phyloP scores from a whole-genome alignment of 306 rosid species.

The Dicorynia guianensis region DNA sequence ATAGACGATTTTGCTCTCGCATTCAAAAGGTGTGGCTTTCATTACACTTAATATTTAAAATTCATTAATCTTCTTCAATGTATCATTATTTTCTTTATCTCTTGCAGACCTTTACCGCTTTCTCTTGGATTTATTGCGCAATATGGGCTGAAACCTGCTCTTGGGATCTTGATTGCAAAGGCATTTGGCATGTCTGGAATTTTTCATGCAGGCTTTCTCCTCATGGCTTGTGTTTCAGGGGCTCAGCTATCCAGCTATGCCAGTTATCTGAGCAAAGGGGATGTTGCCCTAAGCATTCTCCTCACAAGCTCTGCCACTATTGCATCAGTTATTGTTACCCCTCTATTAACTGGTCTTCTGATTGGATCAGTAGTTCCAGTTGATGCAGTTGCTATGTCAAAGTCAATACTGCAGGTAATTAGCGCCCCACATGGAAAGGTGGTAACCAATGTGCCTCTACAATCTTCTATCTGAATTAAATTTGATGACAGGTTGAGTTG shows the following conservation, averaged over 20 bases:
- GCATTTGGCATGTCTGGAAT: constrained; percentile 72
- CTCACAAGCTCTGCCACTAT: constrained; percentile 89
- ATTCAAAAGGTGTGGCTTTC: constrained; percentile 67
- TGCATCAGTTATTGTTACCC: constrained; percentile 85
- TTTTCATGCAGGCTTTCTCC: constrained; percentile 90
- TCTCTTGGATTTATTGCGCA: constrained; percentile 84
- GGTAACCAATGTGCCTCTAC: not conserved
- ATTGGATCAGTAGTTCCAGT: constrained; percentile 95
- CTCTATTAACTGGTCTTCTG: constrained; percentile 76
- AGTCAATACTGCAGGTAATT: constrained; percentile 90
- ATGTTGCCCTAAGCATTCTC: constrained; percentile 91
- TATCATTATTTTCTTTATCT: constrained; percentile 45
- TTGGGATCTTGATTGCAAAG: constrained; percentile 80
- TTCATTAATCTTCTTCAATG: constrained; percentile 38
- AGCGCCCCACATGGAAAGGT: not conserved
- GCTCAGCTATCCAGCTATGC: constrained; percentile 97
- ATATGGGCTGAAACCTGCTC: constrained; percentile 81
- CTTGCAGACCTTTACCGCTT: constrained; percentile 89
- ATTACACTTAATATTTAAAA: constrained; percentile 21
- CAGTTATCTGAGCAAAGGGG: constrained; percentile 92
- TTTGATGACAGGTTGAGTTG: constrained; percentile 27
- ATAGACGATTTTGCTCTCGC: constrained; percentile 92
- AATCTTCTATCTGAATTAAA: not conserved
- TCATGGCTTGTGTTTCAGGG: constrained; percentile 91
- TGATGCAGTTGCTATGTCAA: constrained; percentile 94